Percentiles rank a stretch among this genome's conserved stretches.
phyloP scores from a whole-genome alignment of 2,329 filamentous ascomycete species.

The Colletotrichum sansevieriae region DNA sequence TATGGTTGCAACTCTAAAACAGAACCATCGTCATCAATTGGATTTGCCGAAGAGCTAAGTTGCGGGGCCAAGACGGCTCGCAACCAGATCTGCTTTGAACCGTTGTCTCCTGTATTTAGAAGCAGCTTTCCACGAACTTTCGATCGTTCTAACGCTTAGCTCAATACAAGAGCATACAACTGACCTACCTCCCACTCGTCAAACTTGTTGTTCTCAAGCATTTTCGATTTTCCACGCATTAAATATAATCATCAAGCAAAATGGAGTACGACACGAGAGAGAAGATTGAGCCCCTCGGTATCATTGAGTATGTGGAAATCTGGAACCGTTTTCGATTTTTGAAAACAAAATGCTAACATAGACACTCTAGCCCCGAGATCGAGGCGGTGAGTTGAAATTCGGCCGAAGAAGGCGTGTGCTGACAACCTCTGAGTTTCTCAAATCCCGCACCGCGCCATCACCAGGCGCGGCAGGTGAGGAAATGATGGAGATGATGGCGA shows the following conservation, averaged over 20 bases:
- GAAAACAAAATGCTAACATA: neutral
- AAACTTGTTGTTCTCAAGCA: no score
- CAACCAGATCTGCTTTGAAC: fast-evolving
- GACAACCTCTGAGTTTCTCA: neutral
- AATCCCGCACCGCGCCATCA: neutral
- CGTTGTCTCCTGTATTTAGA: no score
- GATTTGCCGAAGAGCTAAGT: neutral
- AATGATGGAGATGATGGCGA: slow-evolving; percentile 7
- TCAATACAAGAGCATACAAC: no score
- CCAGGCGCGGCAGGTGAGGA: neutral
- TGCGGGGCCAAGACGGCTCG: neutral
- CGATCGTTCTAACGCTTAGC: no score
- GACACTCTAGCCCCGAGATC: neutral
- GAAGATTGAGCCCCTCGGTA: slow-evolving; percentile 2
- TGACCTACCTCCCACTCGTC: no score
- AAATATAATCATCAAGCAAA: no score
- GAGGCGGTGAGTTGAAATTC: neutral
- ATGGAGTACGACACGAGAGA: slow-evolving; percentile 4
- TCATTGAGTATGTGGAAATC: neutral
- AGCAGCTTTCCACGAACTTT: no score
- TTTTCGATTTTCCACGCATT: no score
- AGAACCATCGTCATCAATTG: neutral
- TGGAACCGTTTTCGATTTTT: neutral
- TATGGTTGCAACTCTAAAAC: neutral
- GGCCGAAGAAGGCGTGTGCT: neutral